Conservation (phyloP, 805 yeast genomes). For the Lipomyces yamadae region DNA sequence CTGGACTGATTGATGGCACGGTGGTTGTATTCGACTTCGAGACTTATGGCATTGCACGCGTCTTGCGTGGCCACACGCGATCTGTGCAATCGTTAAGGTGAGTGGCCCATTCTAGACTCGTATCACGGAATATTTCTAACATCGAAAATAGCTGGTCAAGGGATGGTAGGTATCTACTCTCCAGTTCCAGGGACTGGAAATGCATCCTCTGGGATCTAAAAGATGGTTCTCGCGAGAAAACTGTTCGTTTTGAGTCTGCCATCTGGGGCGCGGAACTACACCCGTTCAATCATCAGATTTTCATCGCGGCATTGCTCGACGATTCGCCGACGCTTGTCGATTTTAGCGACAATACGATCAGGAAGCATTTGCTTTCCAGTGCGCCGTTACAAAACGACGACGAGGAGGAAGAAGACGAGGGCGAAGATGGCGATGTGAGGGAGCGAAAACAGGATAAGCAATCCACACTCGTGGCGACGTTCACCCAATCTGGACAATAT, state of each 20-base stretch:
- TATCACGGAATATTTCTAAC: neutral
- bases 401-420: constrained; percentile 22
- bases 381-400: constrained; percentile 11
- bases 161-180: constrained; percentile 69
- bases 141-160: constrained; percentile 62
- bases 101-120: neutral
- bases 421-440: constrained; percentile 32
- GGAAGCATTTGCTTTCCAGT: constrained; percentile 25
- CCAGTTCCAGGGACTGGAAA: constrained; percentile 82
- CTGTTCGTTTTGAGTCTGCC: constrained; percentile 65
- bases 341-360: constrained; percentile 35
- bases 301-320: constrained; percentile 70
- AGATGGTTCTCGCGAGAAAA: constrained; percentile 50
- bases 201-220: constrained; percentile 79
- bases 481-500: constrained; percentile 59
- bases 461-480: constrained; percentile 57
- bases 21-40: constrained; percentile 75
- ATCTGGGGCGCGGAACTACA: constrained; percentile 70
- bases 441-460: constrained; percentile 43
- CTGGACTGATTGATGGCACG: constrained; percentile 76
- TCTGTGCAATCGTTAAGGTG: constrained; percentile 63
- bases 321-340: constrained; percentile 62
- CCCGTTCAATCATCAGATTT: constrained; percentile 44
- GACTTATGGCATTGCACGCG: constrained; percentile 61
- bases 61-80: constrained; percentile 67